These are phyloP conservation scores for Cryptosporidium felis DNA, from an alignment of 169 alveolate species.

Conservation along the genomic window DNA sequence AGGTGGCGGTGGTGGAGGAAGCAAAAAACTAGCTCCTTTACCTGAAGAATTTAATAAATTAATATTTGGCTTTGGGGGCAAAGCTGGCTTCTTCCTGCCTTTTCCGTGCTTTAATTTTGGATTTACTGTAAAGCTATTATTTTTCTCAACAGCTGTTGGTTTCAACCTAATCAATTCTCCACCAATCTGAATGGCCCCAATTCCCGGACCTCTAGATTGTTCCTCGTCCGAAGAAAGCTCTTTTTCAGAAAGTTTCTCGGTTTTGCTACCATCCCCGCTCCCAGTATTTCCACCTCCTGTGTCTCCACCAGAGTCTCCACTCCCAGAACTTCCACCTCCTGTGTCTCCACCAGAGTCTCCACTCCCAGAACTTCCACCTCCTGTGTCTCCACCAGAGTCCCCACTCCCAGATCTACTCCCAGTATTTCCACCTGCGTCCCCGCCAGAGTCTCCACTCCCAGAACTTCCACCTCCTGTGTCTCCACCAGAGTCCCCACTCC, in stretches of 20 bases:
- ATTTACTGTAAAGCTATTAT: background rate
- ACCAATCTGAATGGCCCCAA: background rate
- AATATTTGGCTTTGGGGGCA: background rate
- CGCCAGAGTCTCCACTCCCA: too few relatives aligned
- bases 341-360: background rate
- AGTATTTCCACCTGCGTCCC: too few relatives aligned
- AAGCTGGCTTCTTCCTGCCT: background rate
- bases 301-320: background rate
- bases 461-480: too few relatives aligned
- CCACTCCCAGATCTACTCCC: background rate
- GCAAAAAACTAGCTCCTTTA: background rate
- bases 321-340: background rate
- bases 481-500: too few relatives aligned
- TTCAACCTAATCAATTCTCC: background rate
- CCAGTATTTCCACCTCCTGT: background rate
- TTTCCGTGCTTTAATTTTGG: too few relatives aligned
- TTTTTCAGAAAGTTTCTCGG: background rate
- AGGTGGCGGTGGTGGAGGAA: conserved; percentile 2
- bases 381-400: background rate
- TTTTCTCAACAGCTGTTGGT: background rate
- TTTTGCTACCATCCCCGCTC: background rate
- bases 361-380: background rate
- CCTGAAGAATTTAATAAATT: background rate
- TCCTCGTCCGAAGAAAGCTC: too few relatives aligned
- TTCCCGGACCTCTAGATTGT: background rate